Conservation (phyloP, 2,329 filamentous ascomycete genomes). For the Ceratocystis colombiana region DNA sequence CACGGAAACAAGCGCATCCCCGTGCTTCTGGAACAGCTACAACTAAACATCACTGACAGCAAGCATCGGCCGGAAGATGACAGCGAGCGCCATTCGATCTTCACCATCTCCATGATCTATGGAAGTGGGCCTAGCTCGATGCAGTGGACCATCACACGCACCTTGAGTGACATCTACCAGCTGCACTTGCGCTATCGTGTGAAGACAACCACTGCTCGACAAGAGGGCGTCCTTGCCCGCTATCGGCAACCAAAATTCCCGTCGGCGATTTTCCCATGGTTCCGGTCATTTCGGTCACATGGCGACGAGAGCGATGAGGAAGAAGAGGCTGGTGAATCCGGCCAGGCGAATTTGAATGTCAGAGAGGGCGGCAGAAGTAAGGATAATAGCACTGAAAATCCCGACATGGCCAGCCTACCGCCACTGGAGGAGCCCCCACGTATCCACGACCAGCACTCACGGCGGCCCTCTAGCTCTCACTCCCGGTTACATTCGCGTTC, state of each 20-base stretch:
- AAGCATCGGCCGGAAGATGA: conserved; percentile 54
- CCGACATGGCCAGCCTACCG: conserved; percentile 26
- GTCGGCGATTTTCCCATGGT: conserved; percentile 76
- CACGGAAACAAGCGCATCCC: conserved; percentile 92
- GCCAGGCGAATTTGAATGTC: not conserved
- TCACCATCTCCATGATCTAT: conserved; percentile 89
- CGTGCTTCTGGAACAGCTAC: conserved; percentile 87
- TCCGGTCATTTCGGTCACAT: conserved; percentile 67
- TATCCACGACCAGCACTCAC: conserved; percentile 20
- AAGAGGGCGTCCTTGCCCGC: conserved; percentile 40
- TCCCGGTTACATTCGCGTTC: conserved; percentile 5
- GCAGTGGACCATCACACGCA: conserved; percentile 88
- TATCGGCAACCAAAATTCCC: conserved; percentile 79
- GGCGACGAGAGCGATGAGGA: conserved; percentile 77
- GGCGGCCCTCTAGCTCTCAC: not conserved
- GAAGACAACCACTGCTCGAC: conserved; percentile 54
- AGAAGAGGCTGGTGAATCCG: conserved; percentile 34
- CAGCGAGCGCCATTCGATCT: conserved; percentile 65
- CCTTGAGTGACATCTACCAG: conserved; percentile 81
- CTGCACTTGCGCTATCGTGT: conserved; percentile 90
- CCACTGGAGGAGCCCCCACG: conserved; percentile 28
- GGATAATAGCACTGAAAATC: not conserved
- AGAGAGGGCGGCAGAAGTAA: conserved; percentile 7
- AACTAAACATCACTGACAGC: conserved; percentile 76
- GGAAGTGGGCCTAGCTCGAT: conserved; percentile 90